Percentiles rank a stretch among this genome's conserved stretches.
Conservation (phyloP, 495 filamentous ascomycete species). For the Aspergillus carlsbadensis region DNA sequence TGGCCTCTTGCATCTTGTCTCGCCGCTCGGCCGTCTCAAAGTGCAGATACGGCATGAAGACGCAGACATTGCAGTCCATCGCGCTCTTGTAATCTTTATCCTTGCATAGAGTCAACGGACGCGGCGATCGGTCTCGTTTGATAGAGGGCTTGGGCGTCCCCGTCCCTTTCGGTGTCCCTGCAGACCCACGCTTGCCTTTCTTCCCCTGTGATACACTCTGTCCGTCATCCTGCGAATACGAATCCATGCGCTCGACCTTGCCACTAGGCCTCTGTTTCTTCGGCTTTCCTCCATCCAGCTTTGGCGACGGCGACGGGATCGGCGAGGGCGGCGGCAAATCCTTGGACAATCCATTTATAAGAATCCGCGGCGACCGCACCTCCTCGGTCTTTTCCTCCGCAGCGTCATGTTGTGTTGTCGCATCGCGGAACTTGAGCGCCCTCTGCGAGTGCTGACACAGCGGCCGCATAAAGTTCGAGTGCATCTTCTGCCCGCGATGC, state of each 20-base stretch:
- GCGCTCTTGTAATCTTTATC: conserved; percentile 21
- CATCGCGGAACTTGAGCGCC: conserved; percentile 38
- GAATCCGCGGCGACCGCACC: conserved; percentile 15
- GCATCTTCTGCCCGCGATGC: conserved; percentile 58
- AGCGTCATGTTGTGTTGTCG: conserved; percentile 19
- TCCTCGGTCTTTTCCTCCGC: conserved; percentile 31
- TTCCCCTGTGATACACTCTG: conserved; percentile 30
- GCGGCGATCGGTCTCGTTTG: conserved; percentile 23
- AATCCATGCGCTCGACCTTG: conserved; percentile 31
- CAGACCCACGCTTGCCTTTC: conserved; percentile 39
- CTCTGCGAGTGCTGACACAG: conserved; percentile 59
- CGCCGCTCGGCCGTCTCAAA: conserved; percentile 61
- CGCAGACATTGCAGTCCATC: conserved; percentile 49
- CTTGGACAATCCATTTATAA: conserved; percentile 20
- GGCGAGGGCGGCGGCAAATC: neutral
- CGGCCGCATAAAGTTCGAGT: conserved; percentile 68
- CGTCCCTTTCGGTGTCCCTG: conserved; percentile 36
- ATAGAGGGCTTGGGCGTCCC: conserved; percentile 31
- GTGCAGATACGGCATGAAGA: conserved; percentile 70
- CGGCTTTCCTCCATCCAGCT: conserved; percentile 5
- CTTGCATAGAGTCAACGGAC: conserved; percentile 28
- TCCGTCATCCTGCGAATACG: conserved; percentile 35
- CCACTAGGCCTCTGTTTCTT: conserved; percentile 30
- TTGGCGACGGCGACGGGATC: conserved; percentile 7
- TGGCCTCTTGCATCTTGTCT: conserved; percentile 59